A percentile compares a stretch with the other conserved stretches of the same genome.
phyloP scores from a whole-genome alignment of 169 alveolate species.

The Ichthyophthirius multifiliis region DNA sequence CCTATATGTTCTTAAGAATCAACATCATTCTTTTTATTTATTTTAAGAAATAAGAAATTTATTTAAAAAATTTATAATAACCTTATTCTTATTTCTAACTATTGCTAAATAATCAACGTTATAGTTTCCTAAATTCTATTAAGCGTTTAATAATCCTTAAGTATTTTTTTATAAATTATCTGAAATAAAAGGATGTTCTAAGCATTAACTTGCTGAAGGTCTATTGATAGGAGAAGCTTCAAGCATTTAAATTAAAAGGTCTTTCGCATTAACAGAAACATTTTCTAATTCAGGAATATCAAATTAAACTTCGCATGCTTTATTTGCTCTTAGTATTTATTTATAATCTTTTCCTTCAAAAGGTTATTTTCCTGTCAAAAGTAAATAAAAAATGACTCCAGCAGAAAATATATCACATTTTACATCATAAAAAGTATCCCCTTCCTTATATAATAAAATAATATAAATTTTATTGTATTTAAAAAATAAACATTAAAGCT shows the following conservation, averaged over 20 bases:
- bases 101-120: slow-evolving; percentile 6
- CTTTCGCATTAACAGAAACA: slow-evolving; percentile 37
- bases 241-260: slow-evolving; percentile 55
- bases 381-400: slow-evolving; percentile 65
- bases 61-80: no score
- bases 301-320: slow-evolving; percentile 18
- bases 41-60: no score
- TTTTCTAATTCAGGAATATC: neutral
- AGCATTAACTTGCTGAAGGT: slow-evolving; percentile 45
- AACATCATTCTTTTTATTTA: no score
- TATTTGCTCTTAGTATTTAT: slow-evolving; percentile 33
- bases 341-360: slow-evolving; percentile 38
- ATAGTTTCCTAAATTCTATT: slow-evolving; percentile 4
- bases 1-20: slow-evolving; percentile 10
- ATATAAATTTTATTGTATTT: neutral
- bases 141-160: slow-evolving; percentile 9
- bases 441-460: slow-evolving; percentile 12
- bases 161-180: neutral
- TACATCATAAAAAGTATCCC: slow-evolving; percentile 45
- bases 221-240: slow-evolving; percentile 51
- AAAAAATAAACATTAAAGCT: neutral
- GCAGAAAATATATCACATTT: slow-evolving; percentile 72
- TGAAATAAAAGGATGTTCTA: slow-evolving; percentile 45
- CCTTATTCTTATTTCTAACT: slow-evolving; percentile 4
- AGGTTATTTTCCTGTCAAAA: slow-evolving; percentile 31